A percentile compares a stretch with the other conserved stretches of the same genome.
Conservation (phyloP, 1,139 yeast genomes). For the Suhomyces bokatorum region DNA sequence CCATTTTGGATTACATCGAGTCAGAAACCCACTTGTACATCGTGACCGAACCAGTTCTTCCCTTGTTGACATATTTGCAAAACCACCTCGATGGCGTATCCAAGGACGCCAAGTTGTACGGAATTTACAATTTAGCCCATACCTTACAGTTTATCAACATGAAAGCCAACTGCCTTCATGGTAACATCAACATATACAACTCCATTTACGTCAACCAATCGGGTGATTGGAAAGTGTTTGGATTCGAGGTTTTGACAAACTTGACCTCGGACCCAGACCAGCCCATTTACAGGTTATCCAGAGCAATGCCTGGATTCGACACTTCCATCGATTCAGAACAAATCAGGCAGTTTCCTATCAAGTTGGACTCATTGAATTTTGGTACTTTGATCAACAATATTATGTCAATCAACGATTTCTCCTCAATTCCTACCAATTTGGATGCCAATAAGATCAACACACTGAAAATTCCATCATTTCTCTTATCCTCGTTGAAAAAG, state of each 20-base stretch:
- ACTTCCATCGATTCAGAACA: slow-evolving; percentile 47
- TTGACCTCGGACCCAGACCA: slow-evolving; percentile 52
- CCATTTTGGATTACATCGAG: slow-evolving; percentile 69
- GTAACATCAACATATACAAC: slow-evolving; percentile 52
- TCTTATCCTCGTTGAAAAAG: slow-evolving; percentile 22
- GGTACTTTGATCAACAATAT: slow-evolving; percentile 55
- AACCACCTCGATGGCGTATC: slow-evolving; percentile 20
- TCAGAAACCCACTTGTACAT: slow-evolving; percentile 62
- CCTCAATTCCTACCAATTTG: slow-evolving; percentile 6
- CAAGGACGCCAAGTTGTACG: slow-evolving; percentile 51
- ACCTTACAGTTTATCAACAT: slow-evolving; percentile 63
- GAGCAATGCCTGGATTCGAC: slow-evolving; percentile 25
- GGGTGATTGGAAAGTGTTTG: slow-evolving; percentile 88
- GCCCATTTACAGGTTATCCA: slow-evolving; percentile 38
- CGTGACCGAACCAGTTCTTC: slow-evolving; percentile 75
- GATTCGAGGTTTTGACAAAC: slow-evolving; percentile 71
- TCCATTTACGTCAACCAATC: slow-evolving; percentile 60
- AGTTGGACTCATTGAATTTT: slow-evolving; percentile 63
- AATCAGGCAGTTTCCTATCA: slow-evolving; percentile 40
- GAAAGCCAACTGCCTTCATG: slow-evolving; percentile 67
- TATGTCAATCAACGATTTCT: slow-evolving; percentile 33
- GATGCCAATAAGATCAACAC: slow-evolving; percentile 6
- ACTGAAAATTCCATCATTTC: slow-evolving; percentile 12
- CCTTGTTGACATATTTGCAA: slow-evolving; percentile 45
- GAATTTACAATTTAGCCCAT: slow-evolving; percentile 56